Evolutionary conservation across 2,329 filamentous ascomycete species (phyloP).

Genomic region (Aspergillus sp.): DNA sequence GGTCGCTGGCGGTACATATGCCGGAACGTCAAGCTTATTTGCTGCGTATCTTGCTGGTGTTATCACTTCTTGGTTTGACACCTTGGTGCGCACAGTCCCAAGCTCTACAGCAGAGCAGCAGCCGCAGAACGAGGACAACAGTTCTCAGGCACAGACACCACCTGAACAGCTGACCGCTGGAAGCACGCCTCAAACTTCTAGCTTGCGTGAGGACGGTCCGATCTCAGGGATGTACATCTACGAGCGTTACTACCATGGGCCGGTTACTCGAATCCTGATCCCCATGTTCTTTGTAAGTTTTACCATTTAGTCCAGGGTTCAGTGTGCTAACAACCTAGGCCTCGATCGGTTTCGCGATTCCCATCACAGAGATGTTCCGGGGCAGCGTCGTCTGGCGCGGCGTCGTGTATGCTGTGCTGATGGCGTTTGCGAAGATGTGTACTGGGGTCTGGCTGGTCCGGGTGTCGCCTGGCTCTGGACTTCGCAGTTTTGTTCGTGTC

Average conservation of each 20-base stretch:
- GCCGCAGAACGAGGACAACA: not conserved
- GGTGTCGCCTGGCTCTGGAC: constrained; percentile 23
- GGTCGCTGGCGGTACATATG: constrained; percentile 52
- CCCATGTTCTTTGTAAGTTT: constrained; percentile 68
- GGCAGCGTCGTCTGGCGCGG: constrained; percentile 69
- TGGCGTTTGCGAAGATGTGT: constrained; percentile 62
- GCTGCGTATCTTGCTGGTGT: constrained; percentile 59
- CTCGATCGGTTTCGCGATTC: constrained; percentile 75
- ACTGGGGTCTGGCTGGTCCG: constrained; percentile 61
- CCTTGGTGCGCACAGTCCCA: not conserved
- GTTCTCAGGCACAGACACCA: not conserved
- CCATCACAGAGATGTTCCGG: constrained; percentile 68
- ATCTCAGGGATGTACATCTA: constrained; percentile 39
- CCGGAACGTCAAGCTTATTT: constrained; percentile 57
- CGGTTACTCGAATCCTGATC: constrained; percentile 57
- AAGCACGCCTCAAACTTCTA: too few species aligned
- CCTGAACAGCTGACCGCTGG: too few species aligned
- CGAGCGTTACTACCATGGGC: constrained; percentile 46
- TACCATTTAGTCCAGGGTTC: too few species aligned
- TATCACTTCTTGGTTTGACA: constrained; percentile 52
- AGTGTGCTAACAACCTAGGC: constrained; percentile 27
- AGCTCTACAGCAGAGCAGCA: not conserved
- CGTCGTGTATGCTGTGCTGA: constrained; percentile 68
- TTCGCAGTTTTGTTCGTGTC: not conserved
- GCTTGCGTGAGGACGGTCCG: not conserved